phyloP scores from a whole-genome alignment of 495 filamentous ascomycete genomes.

The Hyaloscypha hepaticicola region DNA sequence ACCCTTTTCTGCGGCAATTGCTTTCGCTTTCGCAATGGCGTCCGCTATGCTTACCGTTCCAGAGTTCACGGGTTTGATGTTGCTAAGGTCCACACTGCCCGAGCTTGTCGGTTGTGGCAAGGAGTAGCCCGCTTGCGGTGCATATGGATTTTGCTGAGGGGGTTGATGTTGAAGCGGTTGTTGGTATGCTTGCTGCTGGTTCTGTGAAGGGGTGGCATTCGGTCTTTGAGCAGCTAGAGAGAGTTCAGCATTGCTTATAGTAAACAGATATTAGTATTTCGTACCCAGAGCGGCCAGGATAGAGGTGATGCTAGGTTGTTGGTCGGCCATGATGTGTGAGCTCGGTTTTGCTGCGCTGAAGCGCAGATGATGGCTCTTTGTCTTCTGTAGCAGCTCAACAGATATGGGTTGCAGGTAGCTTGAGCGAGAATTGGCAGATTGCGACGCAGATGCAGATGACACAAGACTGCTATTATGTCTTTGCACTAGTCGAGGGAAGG shows the following conservation, averaged over 20 bases:
- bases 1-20: constrained; percentile 69
- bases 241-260: not conserved
- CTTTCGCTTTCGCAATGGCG: constrained; percentile 70
- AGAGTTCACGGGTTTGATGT: constrained; percentile 69
- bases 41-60: constrained; percentile 72
- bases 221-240: constrained; percentile 46
- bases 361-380: not conserved
- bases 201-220: constrained; percentile 40
- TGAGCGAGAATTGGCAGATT: not conserved
- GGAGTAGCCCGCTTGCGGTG: constrained; percentile 42
- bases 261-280: constrained; percentile 9
- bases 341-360: not conserved
- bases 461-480: not conserved
- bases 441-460: not conserved
- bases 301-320: constrained; percentile 47
- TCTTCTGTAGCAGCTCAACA: not conserved
- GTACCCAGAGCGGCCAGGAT: constrained; percentile 56
- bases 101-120: constrained; percentile 67
- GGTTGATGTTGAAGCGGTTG: constrained; percentile 36
- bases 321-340: constrained; percentile 40
- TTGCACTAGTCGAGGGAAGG: not conserved
- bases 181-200: constrained; percentile 43
- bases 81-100: constrained; percentile 70
- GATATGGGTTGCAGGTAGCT: not conserved
- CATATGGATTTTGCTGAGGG: constrained; percentile 38